Conservation (phyloP, 257 asterid species). For the Solanum clarkiae region DNA sequence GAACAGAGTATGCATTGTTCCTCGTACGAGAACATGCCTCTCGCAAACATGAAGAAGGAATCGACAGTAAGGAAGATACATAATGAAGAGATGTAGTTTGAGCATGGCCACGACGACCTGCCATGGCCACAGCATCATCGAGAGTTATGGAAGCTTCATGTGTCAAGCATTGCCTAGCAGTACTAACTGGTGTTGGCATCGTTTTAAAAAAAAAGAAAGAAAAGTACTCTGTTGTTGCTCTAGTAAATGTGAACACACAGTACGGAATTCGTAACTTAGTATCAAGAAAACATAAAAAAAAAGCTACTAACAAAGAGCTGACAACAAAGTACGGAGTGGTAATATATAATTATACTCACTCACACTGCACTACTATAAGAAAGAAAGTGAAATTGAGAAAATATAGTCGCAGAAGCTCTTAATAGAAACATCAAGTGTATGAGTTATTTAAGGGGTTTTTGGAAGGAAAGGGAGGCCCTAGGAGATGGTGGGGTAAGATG, state of each 20-base stretch:
- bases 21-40: conserved; percentile 72
- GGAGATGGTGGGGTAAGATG: conserved; percentile 5
- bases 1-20: conserved; percentile 45
- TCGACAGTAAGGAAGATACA: conserved; percentile 61
- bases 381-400: background rate
- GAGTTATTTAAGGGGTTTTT: conserved; percentile 10
- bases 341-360: background rate
- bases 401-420: background rate
- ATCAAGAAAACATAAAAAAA: background rate
- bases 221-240: background rate
- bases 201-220: background rate
- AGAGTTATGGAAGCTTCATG: conserved; percentile 53
- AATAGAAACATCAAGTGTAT: background rate
- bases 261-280: background rate
- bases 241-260: background rate
- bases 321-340: background rate
- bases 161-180: conserved; percentile 86
- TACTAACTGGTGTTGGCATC: conserved; percentile 84
- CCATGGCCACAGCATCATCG: conserved; percentile 77
- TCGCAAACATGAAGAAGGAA: conserved; percentile 58
- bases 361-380: background rate
- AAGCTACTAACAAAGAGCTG: background rate
- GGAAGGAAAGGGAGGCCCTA: background rate
- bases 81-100: conserved; percentile 93
- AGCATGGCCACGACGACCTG: conserved; percentile 78